Evolutionary conservation across 331 rosid species (phyloP).

Genomic region (Saraca asoca): DNA sequence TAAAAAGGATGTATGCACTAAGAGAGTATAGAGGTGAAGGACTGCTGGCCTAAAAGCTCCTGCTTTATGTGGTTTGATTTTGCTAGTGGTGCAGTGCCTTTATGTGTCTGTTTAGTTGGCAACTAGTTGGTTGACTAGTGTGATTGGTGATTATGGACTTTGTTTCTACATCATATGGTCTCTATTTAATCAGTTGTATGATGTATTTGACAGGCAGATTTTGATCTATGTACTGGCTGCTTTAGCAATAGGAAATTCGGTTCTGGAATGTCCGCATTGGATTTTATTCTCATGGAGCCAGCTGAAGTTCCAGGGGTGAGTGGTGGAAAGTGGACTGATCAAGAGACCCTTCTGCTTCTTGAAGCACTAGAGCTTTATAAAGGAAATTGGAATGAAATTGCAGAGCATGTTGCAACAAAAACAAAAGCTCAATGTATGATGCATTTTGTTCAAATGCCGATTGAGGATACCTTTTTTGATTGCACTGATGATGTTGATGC

Average conservation of each 20-base stretch:
- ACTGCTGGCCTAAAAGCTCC: neutral
- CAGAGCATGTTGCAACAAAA: constrained; percentile 98
- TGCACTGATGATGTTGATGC: constrained; percentile 52
- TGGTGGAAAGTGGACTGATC: constrained; percentile 99
- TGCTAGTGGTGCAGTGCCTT: constrained; percentile 8
- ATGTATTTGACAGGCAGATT: constrained; percentile 83
- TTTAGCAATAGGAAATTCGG: constrained; percentile 83
- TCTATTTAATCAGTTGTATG: constrained; percentile 34
- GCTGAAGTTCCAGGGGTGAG: constrained; percentile 87
- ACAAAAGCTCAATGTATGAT: constrained; percentile 94
- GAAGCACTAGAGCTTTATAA: constrained; percentile 96
- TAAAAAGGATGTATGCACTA: constrained; percentile 26
- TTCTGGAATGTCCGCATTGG: constrained; percentile 86
- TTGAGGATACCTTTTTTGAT: constrained; percentile 78
- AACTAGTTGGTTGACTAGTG: constrained; percentile 19
- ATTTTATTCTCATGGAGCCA: constrained; percentile 99
- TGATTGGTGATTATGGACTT: constrained; percentile 18
- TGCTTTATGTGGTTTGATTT: constrained; percentile 16
- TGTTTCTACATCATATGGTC: constrained; percentile 19
- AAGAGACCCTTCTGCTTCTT: constrained; percentile 97
- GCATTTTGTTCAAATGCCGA: constrained; percentile 99
- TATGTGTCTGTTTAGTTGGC: constrained; percentile 15
- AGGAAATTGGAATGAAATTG: constrained; percentile 97
- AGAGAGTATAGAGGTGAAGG: constrained; percentile 17
- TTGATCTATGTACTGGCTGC: constrained; percentile 91